Percentiles rank a stretch among this genome's conserved stretches.
Evolutionary conservation across 768 basidiomycete genomes (phyloP).

Genomic region (Chiua virens): DNA sequence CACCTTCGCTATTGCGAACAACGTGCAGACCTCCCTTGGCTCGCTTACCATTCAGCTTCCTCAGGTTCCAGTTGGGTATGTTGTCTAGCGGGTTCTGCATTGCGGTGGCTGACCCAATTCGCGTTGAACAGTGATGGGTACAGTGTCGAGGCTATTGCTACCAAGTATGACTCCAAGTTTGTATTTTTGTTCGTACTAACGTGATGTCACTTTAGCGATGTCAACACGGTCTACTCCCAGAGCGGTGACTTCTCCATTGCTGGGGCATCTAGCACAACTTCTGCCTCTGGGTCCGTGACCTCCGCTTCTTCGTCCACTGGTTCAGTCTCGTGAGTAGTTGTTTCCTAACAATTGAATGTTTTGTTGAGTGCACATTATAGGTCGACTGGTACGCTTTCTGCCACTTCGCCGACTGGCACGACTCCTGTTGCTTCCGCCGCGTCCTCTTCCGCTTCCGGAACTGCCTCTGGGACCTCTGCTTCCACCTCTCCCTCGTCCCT

Average conservation of each 20-base stretch:
- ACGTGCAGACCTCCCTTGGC: conserved; percentile 40
- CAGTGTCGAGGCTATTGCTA: conserved; percentile 45
- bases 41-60: conserved; percentile 44
- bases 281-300: conserved; percentile 13
- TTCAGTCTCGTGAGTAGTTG: conserved; percentile 11
- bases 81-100: background rate
- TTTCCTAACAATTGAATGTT: accelerated
- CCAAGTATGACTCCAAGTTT: conserved; percentile 30
- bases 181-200: background rate
- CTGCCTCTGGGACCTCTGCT: background rate
- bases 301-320: background rate
- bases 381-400: background rate
- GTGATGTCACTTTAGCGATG: conserved; percentile 32
- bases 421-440: background rate
- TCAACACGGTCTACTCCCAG: conserved; percentile 42
- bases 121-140: conserved; percentile 43
- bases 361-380: conserved; percentile 1
- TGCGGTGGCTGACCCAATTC: background rate
- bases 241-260: conserved; percentile 46
- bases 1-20: conserved; percentile 54
- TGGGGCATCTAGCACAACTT: conserved; percentile 5
- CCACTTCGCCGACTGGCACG: conserved; percentile 11
- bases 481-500: conserved; percentile 20
- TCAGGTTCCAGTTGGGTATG: conserved; percentile 46
- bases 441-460: too few species aligned